phyloP scores from a whole-genome alignment of 169 alveolate species.

The Besnoitia besnoiti region DNA sequence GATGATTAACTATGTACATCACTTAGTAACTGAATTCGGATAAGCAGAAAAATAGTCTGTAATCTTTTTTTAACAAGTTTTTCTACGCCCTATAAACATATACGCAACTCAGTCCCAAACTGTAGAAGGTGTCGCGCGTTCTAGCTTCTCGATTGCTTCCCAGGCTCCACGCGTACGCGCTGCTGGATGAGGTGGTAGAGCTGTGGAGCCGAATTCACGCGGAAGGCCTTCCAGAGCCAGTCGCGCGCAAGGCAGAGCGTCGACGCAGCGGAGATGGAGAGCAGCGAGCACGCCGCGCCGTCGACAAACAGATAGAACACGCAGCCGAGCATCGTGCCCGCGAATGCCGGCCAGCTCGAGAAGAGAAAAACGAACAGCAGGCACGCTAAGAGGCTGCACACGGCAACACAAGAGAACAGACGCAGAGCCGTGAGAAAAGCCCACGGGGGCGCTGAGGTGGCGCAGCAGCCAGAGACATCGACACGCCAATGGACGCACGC shows the following conservation, averaged over 20 bases:
- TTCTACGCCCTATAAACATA: not conserved
- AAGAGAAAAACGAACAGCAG: constrained; percentile 44
- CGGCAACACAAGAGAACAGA: not conserved
- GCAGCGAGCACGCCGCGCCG: not conserved
- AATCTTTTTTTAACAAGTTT: not conserved
- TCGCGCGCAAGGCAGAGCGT: constrained; percentile 45
- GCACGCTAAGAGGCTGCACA: constrained; percentile 43
- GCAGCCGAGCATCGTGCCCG: constrained; percentile 34
- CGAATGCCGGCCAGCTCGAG: constrained; percentile 52
- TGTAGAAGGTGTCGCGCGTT: not conserved
- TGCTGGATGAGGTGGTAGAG: constrained; percentile 49
- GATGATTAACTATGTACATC: not conserved
- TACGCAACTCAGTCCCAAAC: not conserved
- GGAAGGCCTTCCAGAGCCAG: constrained; percentile 47
- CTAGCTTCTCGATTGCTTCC: not conserved
- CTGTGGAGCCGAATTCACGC: constrained; percentile 11
- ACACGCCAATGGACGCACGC: not conserved
- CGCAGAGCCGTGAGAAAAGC: not conserved
- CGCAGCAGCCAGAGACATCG: not conserved
- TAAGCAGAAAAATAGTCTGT: not conserved
- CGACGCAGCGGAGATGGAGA: not conserved
- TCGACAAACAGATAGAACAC: not conserved
- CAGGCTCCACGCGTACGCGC: not conserved
- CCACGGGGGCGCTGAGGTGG: not conserved
- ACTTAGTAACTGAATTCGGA: no score